Conservation (phyloP, 306 rosid species). For the Abrus pulchellus region DNA sequence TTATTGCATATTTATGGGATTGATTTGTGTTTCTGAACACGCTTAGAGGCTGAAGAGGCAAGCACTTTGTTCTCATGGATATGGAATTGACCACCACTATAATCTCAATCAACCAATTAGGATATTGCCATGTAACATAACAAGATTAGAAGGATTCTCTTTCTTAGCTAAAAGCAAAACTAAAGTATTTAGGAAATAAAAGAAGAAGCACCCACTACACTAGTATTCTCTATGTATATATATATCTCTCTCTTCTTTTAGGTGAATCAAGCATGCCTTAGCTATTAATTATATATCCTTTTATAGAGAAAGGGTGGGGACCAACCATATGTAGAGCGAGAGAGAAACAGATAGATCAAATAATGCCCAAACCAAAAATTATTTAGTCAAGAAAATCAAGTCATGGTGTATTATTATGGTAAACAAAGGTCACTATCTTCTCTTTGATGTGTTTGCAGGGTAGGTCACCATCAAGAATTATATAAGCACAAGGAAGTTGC, state of each 20-base stretch:
- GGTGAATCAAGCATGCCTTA: constrained; percentile 51
- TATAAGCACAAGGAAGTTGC: constrained; percentile 49
- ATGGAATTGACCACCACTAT: constrained; percentile 59
- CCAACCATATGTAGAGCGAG: constrained; percentile 35
- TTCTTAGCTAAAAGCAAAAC: constrained; percentile 53
- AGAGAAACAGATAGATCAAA: constrained; percentile 46
- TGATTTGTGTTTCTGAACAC: constrained; percentile 30
- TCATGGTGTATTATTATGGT: constrained; percentile 35
- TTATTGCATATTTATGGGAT: neutral
- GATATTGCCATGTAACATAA: constrained; percentile 45
- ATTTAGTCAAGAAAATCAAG: constrained; percentile 41
- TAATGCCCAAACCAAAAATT: constrained; percentile 60
- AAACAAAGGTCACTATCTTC: constrained; percentile 39
- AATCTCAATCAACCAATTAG: constrained; percentile 37
- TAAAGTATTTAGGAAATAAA: constrained; percentile 26
- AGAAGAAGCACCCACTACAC: constrained; percentile 53
- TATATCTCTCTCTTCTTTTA: constrained; percentile 37
- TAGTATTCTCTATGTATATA: neutral
- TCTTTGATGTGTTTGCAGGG: constrained; percentile 33
- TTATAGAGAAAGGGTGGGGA: constrained; percentile 49
- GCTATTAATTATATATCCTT: constrained; percentile 45
- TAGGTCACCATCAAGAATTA: constrained; percentile 52
- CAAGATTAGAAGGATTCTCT: constrained; percentile 48
- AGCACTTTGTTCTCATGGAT: constrained; percentile 41
- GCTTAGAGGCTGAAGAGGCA: constrained; percentile 48